Evolutionary conservation across 805 yeast species (phyloP), one percentile per base, ranked within the genome.

Genomic region (Cyberlindnera meyerae): DNA sequence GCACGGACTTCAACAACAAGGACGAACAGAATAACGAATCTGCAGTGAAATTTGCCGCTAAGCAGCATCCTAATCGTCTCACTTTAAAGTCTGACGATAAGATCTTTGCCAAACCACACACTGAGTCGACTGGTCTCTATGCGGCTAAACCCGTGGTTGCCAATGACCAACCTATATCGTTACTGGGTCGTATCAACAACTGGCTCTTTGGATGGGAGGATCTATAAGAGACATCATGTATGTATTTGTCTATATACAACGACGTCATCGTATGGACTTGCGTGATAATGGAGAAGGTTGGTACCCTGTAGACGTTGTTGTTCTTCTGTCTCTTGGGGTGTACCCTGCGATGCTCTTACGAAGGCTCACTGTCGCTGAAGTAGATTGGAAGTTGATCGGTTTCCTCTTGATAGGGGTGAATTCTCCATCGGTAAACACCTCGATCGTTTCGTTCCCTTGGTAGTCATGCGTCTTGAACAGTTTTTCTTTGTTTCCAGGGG

Each of bases 191-290:
- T 14, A 64, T 73, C 4, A 69, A 66, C 42, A 73, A 73, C 48
- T 57, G 74, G 58, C 52, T 74, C 25, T 74, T 75, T 51, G 79
- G 79, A 2, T 74, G 77, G 77, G 77, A 73, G 33, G 73, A 72
- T 39, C 47, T 69, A 31, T 63, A 40, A 51, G 17, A 27, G 22
- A 8, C 22, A 24, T 27, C 9, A n/a, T 14, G 21, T 33, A 18
- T 13, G 21, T 8, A 17, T 20, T 9, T 8, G 5, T n/a, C 18
- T 18, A 18, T 11, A 18, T 22, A 9, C 18, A 15, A 8, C 11
- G 13, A 16, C 7, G 13, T 17, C 18, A 32, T 4, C 35, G 11
- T 5, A 32, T 16, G 18, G 39, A 30, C 27, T 44, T 49, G 29
- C 44, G 37, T 3, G 53, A 41, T 8, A 52, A 33, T 18, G 55